These are phyloP conservation scores for Chalciporus piperatoides DNA, from an alignment of 1,284 basidiomycete genomes.

Conservation along the genomic window DNA sequence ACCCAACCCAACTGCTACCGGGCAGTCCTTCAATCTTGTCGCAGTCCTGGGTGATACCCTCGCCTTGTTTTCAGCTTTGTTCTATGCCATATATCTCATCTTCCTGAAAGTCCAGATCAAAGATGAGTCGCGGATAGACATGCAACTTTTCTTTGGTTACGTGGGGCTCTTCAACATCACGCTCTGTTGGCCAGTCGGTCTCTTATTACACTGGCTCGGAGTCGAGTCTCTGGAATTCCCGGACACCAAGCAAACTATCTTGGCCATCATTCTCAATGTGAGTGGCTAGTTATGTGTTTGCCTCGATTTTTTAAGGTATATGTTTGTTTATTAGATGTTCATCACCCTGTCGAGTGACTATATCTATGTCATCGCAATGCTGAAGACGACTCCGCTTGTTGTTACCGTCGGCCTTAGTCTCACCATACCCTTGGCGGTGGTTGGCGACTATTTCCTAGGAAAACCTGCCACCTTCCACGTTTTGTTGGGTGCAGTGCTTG, in stretches of 20 bases:
- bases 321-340: slow-evolving; percentile 55
- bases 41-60: slow-evolving; percentile 72
- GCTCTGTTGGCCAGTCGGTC: slow-evolving; percentile 76
- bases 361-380: slow-evolving; percentile 88
- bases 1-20: slow-evolving; percentile 16
- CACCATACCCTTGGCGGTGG: slow-evolving; percentile 89
- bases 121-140: slow-evolving; percentile 82
- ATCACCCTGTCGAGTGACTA: slow-evolving; percentile 87
- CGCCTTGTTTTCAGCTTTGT: slow-evolving; percentile 77
- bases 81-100: slow-evolving; percentile 91
- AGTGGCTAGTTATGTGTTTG: slow-evolving; percentile 22
- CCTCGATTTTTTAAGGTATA: background rate
- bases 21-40: slow-evolving; percentile 20
- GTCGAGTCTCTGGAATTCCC: slow-evolving; percentile 80
- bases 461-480: slow-evolving; percentile 54
- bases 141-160: slow-evolving; percentile 93
- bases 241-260: slow-evolving; percentile 51
- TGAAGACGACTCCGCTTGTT: slow-evolving; percentile 93
- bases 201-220: slow-evolving; percentile 75
- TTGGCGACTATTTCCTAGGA: slow-evolving; percentile 73
- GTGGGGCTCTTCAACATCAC: slow-evolving; percentile 90
- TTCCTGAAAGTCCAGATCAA: slow-evolving; percentile 87
- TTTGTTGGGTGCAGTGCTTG: slow-evolving; percentile 62
- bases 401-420: slow-evolving; percentile 92
- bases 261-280: slow-evolving; percentile 75